A percentile compares a stretch with the other conserved stretches of the same genome.
Evolutionary conservation across 2,329 filamentous ascomycete genomes (phyloP).

Genomic region (Microascus cirrosus): DNA sequence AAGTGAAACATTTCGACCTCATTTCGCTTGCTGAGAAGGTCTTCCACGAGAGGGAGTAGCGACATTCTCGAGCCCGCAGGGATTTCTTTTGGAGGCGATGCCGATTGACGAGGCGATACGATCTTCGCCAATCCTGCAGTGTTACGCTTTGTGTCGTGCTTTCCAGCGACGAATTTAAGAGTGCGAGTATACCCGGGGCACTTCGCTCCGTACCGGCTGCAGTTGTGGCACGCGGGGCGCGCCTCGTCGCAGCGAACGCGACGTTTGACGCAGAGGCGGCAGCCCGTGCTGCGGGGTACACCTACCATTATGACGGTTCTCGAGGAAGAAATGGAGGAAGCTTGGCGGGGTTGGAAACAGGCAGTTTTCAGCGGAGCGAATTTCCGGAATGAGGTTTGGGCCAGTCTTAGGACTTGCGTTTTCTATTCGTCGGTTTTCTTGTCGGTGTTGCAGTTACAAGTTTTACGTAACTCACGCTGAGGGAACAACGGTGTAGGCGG

Average conservation of each 20-base stretch:
- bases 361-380: too few relatives aligned
- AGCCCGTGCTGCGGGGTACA: slow-evolving; percentile 14
- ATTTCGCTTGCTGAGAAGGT: background rate
- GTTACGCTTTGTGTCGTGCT: slow-evolving; percentile 21
- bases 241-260: slow-evolving; percentile 33
- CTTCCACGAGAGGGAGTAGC: slow-evolving; percentile 3
- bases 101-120: background rate
- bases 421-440: too few relatives aligned
- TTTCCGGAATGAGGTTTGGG: too few relatives aligned
- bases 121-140: background rate
- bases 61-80: background rate
- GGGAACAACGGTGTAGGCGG: too few relatives aligned
- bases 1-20: slow-evolving; percentile 7
- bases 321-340: too few relatives aligned
- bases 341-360: too few relatives aligned
- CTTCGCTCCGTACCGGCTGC: slow-evolving; percentile 22
- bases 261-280: slow-evolving; percentile 26
- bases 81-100: background rate
- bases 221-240: slow-evolving; percentile 27
- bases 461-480: too few relatives aligned
- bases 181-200: slow-evolving; percentile 26
- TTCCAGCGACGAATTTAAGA: slow-evolving; percentile 26
- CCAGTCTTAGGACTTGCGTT: too few relatives aligned
- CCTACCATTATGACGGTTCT: slow-evolving; percentile 8
- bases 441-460: too few relatives aligned